Percentiles rank a stretch among this genome's conserved stretches.
These are phyloP conservation scores for Petasospora fabianii DNA, from an alignment of 1,139 yeast genomes.

Conservation along the genomic window DNA sequence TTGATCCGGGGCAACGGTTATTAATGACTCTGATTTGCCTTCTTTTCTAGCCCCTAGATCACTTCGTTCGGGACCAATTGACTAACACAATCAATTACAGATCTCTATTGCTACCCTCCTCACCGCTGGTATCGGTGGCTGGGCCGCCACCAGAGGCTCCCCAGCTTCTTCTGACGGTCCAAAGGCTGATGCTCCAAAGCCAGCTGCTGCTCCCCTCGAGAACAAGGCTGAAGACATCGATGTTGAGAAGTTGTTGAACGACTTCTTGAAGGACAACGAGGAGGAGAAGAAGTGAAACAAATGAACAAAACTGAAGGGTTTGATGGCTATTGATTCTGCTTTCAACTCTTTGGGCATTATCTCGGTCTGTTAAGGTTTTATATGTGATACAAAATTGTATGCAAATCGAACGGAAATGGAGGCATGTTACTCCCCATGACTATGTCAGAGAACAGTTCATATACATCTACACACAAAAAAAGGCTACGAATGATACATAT, in stretches of 20 bases:
- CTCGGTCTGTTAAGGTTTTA: too few species aligned
- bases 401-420: too few species aligned
- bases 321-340: too few species aligned
- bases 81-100: constrained; percentile 17
- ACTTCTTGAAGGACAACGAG: constrained; percentile 20
- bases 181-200: constrained; percentile 35
- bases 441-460: not conserved
- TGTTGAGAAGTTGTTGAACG: constrained; percentile 22
- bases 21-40: not conserved
- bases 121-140: constrained; percentile 35
- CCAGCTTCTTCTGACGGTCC: constrained; percentile 32
- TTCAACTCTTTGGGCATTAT: too few species aligned
- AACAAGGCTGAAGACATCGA: constrained; percentile 19
- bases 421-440: too few species aligned
- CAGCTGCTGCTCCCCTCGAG: constrained; percentile 20
- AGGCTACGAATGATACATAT: not conserved
- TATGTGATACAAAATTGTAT: too few species aligned
- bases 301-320: too few species aligned
- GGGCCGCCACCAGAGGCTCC: constrained; percentile 18
- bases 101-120: constrained; percentile 37
- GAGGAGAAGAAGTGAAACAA: constrained; percentile 15
- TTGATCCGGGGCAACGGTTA: not conserved
- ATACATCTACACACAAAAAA: not conserved
- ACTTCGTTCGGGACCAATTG: not conserved
- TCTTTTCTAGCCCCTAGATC: not conserved